phyloP scores from a whole-genome alignment of 345 rosid species.

The Microcos paniculata region DNA sequence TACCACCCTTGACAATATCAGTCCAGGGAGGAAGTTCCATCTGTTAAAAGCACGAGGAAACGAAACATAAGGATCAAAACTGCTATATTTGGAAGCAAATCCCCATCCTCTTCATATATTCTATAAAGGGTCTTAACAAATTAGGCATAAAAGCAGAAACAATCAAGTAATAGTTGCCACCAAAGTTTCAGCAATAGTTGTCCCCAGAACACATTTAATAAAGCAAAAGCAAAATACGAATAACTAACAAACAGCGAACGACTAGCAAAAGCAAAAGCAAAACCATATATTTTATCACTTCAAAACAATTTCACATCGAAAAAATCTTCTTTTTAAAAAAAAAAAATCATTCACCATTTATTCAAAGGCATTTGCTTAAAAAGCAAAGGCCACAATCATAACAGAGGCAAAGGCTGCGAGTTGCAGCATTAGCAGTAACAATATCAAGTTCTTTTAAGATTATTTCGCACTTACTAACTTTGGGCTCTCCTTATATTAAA shows the following conservation, averaged over 20 bases:
- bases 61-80: background rate
- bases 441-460: background rate
- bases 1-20: slow-evolving; percentile 82
- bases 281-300: background rate
- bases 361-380: background rate
- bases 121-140: too few relatives aligned
- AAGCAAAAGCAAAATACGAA: background rate
- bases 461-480: background rate
- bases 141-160: too few relatives aligned
- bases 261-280: background rate
- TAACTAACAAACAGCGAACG: background rate
- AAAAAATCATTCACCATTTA: background rate
- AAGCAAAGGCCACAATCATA: background rate
- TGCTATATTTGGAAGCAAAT: background rate
- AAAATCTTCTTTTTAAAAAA: background rate
- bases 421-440: background rate
- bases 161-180: too few relatives aligned
- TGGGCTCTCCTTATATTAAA: background rate
- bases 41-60: slow-evolving; percentile 27
- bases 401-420: background rate
- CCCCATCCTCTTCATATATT: too few relatives aligned
- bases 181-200: too few relatives aligned
- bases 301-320: background rate
- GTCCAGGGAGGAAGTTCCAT: slow-evolving; percentile 87
- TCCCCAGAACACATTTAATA: background rate